A percentile compares a stretch with the other conserved stretches of the same genome.
These are phyloP conservation scores for Narthecium ossifragum DNA, from an alignment of 106 monocot genomes.

Conservation along the genomic window DNA sequence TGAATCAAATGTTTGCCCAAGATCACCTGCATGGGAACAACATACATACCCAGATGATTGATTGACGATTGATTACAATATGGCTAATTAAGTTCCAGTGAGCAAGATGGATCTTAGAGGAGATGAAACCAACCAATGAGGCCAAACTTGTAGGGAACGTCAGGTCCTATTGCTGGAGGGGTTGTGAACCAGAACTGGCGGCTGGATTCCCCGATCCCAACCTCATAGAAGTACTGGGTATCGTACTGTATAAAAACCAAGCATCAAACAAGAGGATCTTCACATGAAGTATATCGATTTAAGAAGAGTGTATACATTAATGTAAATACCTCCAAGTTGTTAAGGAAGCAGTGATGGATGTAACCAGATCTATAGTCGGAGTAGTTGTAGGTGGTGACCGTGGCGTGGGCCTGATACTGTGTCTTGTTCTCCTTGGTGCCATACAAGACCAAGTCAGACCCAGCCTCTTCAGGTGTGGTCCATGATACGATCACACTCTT, in stretches of 20 bases:
- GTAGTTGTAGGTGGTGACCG: constrained; percentile 20
- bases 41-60: no score
- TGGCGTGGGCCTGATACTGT: background rate
- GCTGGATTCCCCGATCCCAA: constrained; percentile 13
- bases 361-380: constrained; percentile 45
- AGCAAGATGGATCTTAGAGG: no score
- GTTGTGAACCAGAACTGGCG: constrained; percentile 23
- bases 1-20: background rate
- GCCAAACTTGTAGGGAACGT: constrained; percentile 3
- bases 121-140: background rate
- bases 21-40: background rate
- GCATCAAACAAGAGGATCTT: no score
- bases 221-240: constrained; percentile 19
- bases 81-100: no score
- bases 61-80: no score
- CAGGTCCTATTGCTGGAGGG: constrained; percentile 23
- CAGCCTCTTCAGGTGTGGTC: constrained; percentile 25
- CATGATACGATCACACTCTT: constrained; percentile 35
- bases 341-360: constrained; percentile 41
- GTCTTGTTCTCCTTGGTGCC: constrained; percentile 19
- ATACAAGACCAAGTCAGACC: constrained; percentile 18
- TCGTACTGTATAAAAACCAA: constrained; percentile 11
- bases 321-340: constrained; percentile 22
- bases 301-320: no score
- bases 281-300: no score